phyloP scores from a whole-genome alignment of 2,329 filamentous ascomycete species.

The Nothophoma quercina region DNA sequence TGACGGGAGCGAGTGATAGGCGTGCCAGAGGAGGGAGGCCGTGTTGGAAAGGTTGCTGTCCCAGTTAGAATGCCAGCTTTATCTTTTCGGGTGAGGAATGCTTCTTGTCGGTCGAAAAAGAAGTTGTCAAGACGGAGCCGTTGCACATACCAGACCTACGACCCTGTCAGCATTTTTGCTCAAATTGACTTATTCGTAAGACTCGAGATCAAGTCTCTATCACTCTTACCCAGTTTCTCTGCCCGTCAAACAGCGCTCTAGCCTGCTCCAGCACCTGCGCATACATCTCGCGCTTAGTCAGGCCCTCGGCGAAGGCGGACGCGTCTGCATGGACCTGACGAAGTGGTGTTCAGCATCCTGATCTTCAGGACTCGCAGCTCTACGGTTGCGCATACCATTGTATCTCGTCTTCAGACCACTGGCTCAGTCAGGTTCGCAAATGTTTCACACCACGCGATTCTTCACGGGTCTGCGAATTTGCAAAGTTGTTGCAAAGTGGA shows the following conservation, averaged over 20 bases:
- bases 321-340: slow-evolving; percentile 76
- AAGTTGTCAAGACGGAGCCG: neutral
- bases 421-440: slow-evolving; percentile 7
- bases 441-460: slow-evolving; percentile 4
- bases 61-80: too few relatives aligned
- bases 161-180: neutral
- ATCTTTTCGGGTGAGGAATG: too few relatives aligned
- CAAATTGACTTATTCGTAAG: neutral
- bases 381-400: slow-evolving; percentile 22
- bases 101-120: neutral
- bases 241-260: slow-evolving; percentile 72
- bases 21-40: slow-evolving; percentile 80
- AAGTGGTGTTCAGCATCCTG: slow-evolving; percentile 22
- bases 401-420: neutral
- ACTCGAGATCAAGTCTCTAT: neutral
- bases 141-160: slow-evolving; percentile 16
- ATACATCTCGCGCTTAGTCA: slow-evolving; percentile 77
- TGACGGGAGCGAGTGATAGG: slow-evolving; percentile 76
- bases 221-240: slow-evolving; percentile 75
- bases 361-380: slow-evolving; percentile 19
- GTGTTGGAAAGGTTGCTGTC: slow-evolving; percentile 75
- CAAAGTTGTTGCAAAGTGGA: slow-evolving; percentile 6
- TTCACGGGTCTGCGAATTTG: neutral
- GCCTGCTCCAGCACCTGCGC: slow-evolving; percentile 76
- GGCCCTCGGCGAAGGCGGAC: slow-evolving; percentile 71